phyloP scores from a whole-genome alignment of 108 stramenopile genomes.

The Pseudonitzschia pungens region DNA sequence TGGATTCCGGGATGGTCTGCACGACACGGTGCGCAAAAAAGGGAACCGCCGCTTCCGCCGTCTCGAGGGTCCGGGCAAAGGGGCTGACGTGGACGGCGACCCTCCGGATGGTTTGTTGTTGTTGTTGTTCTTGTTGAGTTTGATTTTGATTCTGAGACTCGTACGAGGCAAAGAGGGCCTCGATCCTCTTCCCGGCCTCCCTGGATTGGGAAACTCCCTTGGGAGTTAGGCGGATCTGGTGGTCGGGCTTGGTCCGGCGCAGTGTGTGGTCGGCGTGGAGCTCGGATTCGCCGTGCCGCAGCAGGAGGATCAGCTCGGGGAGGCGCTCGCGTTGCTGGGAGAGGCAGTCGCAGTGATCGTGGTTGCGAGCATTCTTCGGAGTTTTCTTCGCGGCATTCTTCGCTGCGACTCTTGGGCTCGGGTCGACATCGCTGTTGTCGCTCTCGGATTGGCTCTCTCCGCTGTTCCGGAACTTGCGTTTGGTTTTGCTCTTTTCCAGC shows the following conservation, averaged over 20 bases:
- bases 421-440: not conserved
- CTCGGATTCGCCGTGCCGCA: constrained; percentile 46
- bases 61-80: constrained; percentile 55
- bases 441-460: not conserved
- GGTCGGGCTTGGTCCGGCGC: constrained; percentile 39
- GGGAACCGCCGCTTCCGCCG: constrained; percentile 25
- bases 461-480: not conserved
- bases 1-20: constrained; percentile 34
- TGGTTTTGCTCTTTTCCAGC: not conserved
- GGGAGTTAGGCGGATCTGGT: constrained; percentile 45
- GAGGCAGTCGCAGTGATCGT: not conserved
- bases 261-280: constrained; percentile 39
- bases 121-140: not conserved
- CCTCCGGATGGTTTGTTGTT: constrained; percentile 6
- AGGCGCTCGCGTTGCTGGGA: constrained; percentile 16
- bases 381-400: not conserved
- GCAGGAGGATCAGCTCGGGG: constrained; percentile 39
- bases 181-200: constrained; percentile 48
- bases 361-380: not conserved
- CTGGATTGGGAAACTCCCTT: constrained; percentile 52
- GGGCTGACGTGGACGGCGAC: constrained; percentile 52
- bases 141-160: too few species aligned
- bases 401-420: not conserved
- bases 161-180: constrained; percentile 31
- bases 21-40: constrained; percentile 35